Base-by-base conservation (phyloP, 306 rosid species). In the Sesbania bispinosa region DNA sequence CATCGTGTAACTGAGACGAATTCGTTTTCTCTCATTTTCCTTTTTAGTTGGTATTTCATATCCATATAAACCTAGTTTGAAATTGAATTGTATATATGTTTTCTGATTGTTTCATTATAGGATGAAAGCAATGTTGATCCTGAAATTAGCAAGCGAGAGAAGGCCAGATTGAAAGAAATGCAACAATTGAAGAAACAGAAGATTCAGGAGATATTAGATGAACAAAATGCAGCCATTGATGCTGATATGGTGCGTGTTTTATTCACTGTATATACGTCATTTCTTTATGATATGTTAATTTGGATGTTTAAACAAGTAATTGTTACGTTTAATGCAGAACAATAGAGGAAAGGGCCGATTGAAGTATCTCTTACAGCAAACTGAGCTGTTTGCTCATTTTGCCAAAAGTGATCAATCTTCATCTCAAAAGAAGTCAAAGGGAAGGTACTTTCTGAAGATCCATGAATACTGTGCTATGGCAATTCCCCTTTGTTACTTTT, bases 371-470 rank as follows among this genome's bases (percentile, higher is more conserved):
- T 77, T 94, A 39, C 96, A 91, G 76, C 99, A 94, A 71, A 94
- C 99, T n/a, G 99, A 94, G 82, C 52, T 94, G 58, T 94, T 94
- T 89, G 96, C 99, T 51, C 99, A 94, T 81, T 94, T 94, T 86
- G 99, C 99, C 7, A 94, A 94, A 84, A 86, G 96, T 42, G 96
- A 83, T 10, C 92, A 72, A 15, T 80, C 96, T 79, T 75, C 96
- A 10, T 76, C 99, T 36, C 96, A 80, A 64, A 92, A 88, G 87
- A 90, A 88, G 85, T 29, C 82, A 7, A 91, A 71, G 65, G 97
- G 99, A 82, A 87, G 94, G 99, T 94, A 81, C 46, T 51, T 67
- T 55, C 29, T 29, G 13, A 27, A 68, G 47, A 48, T 23, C 50
- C n/a, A 23, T 18, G 52, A 54, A 66, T 59, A 9, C 23, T 5